Conservation (phyloP, 2,329 filamentous ascomycete genomes). For the Gnomoniopsis sp. region DNA sequence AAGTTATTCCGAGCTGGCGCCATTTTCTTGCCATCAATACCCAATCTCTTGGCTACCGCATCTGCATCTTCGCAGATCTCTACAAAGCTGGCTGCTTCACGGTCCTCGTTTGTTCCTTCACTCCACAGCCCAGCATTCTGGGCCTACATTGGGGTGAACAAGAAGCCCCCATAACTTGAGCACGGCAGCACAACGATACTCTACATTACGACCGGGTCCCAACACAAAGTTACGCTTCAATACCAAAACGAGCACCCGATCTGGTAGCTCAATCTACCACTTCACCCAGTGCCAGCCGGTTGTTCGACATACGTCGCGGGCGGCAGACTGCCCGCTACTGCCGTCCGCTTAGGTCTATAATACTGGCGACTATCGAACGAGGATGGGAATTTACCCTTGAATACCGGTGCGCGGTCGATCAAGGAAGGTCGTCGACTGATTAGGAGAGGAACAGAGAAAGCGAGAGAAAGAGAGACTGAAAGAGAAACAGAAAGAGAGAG, state of each 20-base stretch:
- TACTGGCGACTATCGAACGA: conserved; percentile 8
- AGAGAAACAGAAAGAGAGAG: not conserved
- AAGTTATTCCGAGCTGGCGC: not conserved
- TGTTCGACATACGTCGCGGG: conserved; percentile 23
- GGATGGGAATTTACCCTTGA: conserved; percentile 18
- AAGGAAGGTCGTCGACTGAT: conserved; percentile 3
- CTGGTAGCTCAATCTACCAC: not conserved
- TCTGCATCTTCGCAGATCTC: conserved; percentile 18
- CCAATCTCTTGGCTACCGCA: not conserved
- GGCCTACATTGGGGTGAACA: conserved; percentile 96
- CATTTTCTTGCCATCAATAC: not conserved
- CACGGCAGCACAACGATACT: not conserved
- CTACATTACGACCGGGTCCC: conserved; percentile 16
- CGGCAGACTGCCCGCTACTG: conserved; percentile 31
- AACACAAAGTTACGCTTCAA: not conserved
- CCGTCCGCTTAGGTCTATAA: conserved; percentile 27
- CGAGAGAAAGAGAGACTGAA: not conserved
- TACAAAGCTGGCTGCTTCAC: conserved; percentile 45
- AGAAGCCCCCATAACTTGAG: conserved; percentile 92
- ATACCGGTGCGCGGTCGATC: conserved; percentile 13
- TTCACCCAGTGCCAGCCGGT: conserved; percentile 1
- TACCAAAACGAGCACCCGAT: not conserved
- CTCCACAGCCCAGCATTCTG: conserved; percentile 88
- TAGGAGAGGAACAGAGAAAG: conserved; percentile 22
- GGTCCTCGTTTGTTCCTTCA: conserved; percentile 77